These are phyloP conservation scores for Ophiostoma himal-ulmi DNA, from an alignment of 2,329 filamentous ascomycete species.

Conservation along the genomic window DNA sequence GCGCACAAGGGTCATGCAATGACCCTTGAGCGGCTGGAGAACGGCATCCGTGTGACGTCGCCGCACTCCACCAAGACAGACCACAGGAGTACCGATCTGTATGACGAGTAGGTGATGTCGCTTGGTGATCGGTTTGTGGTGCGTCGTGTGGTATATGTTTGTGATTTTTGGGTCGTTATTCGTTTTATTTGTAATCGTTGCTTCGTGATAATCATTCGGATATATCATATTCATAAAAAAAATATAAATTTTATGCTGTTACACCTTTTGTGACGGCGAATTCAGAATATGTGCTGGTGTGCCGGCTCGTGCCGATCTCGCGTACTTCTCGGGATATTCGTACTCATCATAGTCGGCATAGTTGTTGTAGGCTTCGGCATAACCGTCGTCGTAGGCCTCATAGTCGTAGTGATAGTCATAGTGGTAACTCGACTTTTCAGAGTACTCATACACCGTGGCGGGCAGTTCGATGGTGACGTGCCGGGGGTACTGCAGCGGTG, in stretches of 20 bases:
- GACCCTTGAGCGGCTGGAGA: constrained; percentile 40
- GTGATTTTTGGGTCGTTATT: background rate
- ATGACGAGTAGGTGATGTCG: constrained; percentile 8
- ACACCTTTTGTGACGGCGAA: constrained; percentile 23
- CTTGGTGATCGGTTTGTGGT: background rate
- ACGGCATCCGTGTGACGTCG: constrained; percentile 42
- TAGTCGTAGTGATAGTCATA: constrained; percentile 11
- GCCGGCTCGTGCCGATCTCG: background rate
- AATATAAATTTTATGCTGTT: background rate
- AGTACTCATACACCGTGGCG: constrained; percentile 8
- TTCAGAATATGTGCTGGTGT: background rate
- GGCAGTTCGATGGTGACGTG: constrained; percentile 22
- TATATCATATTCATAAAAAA: background rate
- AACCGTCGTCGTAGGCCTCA: constrained; percentile 11
- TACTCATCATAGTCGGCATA: constrained; percentile 8
- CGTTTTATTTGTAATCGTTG: background rate
- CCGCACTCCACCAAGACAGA: constrained; percentile 37
- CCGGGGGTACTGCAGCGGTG: background rate
- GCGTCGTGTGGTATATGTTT: background rate
- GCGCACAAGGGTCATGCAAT: constrained; percentile 40
- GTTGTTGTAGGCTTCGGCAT: constrained; percentile 2
- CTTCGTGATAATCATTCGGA: background rate
- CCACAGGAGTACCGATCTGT: constrained; percentile 18
- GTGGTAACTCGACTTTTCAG: background rate
- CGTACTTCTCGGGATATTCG: background rate